Base-by-base conservation (phyloP, 805 yeast genomes). In the Yamadazyma paraphyllophila region DNA sequence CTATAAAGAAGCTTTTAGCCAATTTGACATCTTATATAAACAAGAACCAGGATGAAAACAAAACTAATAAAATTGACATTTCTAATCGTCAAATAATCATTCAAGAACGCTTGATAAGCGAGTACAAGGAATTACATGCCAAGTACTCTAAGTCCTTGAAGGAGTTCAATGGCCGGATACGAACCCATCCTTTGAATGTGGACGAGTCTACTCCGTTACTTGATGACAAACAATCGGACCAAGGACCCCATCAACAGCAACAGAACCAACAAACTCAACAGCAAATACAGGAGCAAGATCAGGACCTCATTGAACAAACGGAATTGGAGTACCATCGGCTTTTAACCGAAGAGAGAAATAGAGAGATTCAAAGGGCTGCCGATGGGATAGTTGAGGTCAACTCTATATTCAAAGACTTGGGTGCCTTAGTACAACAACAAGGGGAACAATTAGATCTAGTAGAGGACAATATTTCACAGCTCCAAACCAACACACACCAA, bases 341-440 rank as follows among this genome's bases (percentile, higher is more conserved):
- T 1, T 63, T 86, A 4, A 81, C 90, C 2, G 80, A 82, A 46
- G 92, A 88, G 57, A 69, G 97, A 45, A 83, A 85, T 43, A 67
- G 78, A 17, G 94, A 88, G 50, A 85, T 91, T 27, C 71, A 74
- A 26, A 82, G 80, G 49, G 83, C 90, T 7, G 82, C 85, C 36
- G 80, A 80, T 35, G 96, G 96, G 0, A 88, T 90, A 9, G 78
- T 75, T 43, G 97, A 91, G 53, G 88, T 91, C 35, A 90, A 91
- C 62, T 76, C 89, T 8, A 90, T 91, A 3, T 90, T 89, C 62
- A 81, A 82, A 53, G 96, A 90, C 56, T 64, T 91, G 46, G 89
- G 90, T 12, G 76, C 80, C 32, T 67, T 91, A 55, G 94, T 91
- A 2, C 72, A 76, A 43, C 91, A 88, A 62, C 97, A 91, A 61